These are phyloP conservation scores for Penicillium manginii DNA, from an alignment of 495 filamentous ascomycete genomes.

Conservation along the genomic window DNA sequence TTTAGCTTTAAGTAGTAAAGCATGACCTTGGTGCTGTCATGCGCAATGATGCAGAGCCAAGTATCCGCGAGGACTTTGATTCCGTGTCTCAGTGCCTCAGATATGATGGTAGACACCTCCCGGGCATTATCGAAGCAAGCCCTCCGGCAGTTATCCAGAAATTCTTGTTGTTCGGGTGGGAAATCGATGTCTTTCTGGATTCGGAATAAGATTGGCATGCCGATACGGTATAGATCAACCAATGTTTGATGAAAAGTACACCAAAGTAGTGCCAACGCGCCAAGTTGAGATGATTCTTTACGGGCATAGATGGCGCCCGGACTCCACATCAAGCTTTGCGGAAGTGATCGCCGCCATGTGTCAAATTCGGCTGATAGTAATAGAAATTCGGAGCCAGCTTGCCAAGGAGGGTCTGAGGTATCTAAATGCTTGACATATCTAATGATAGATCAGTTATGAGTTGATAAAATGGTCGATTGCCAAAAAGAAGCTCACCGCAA, in stretches of 20 bases:
- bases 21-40: slow-evolving; percentile 24
- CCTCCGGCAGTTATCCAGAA: slow-evolving; percentile 17
- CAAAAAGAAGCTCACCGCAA: slow-evolving; percentile 13
- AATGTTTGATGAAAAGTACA: slow-evolving; percentile 24
- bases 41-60: slow-evolving; percentile 25
- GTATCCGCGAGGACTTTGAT: slow-evolving; percentile 23
- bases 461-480: neutral
- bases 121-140: slow-evolving; percentile 19
- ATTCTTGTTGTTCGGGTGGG: slow-evolving; percentile 17
- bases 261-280: slow-evolving; percentile 23
- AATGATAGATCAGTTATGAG: neutral
- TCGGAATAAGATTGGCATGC: slow-evolving; percentile 20
- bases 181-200: slow-evolving; percentile 16
- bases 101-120: slow-evolving; percentile 16
- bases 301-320: slow-evolving; percentile 21
- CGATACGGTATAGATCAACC: slow-evolving; percentile 27
- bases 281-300: slow-evolving; percentile 22
- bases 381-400: slow-evolving; percentile 18
- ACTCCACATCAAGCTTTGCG: slow-evolving; percentile 16
- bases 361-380: slow-evolving; percentile 16
- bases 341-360: slow-evolving; percentile 13
- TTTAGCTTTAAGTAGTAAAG: slow-evolving; percentile 20
- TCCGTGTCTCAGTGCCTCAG: slow-evolving; percentile 19
- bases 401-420: slow-evolving; percentile 18
- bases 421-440: slow-evolving; percentile 27